Conservation (phyloP, 164 flowering plant species). For the Liquidambar formosana region DNA sequence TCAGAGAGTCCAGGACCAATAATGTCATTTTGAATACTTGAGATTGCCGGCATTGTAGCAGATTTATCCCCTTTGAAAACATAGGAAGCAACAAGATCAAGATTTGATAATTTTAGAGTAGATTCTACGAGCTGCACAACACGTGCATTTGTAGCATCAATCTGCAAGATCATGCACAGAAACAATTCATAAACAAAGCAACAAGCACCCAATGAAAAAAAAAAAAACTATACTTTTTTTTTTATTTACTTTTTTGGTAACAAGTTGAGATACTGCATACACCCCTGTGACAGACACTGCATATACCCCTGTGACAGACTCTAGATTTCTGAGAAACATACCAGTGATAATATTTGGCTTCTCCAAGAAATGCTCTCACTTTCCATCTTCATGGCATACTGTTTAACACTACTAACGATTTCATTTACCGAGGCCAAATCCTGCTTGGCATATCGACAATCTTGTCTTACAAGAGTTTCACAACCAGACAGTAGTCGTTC, state of each 20-base stretch:
- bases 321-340: constrained; percentile 23
- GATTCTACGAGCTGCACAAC: constrained; percentile 68
- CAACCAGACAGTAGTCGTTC: constrained; percentile 69
- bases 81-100: constrained; percentile 71
- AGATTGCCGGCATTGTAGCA: constrained; percentile 49
- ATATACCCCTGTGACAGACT: not conserved
- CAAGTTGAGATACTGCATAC: not conserved
- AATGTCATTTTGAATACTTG: constrained; percentile 67
- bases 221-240: not conserved
- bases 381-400: constrained; percentile 65
- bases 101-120: constrained; percentile 76
- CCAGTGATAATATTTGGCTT: constrained; percentile 62
- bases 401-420: constrained; percentile 53
- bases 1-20: constrained; percentile 69
- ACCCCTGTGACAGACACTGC: not conserved
- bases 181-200: not conserved
- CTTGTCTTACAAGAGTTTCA: constrained; percentile 57
- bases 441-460: constrained; percentile 52
- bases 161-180: constrained; percentile 44
- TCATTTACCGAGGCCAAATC: constrained; percentile 62
- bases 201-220: not conserved
- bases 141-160: constrained; percentile 63
- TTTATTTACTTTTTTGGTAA: no score
- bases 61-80: constrained; percentile 62
- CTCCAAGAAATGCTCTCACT: constrained; percentile 76